A percentile compares a stretch with the other conserved stretches of the same genome.
Evolutionary conservation across 139 green algal species (phyloP).

Genomic region (Spirogloea muscicola): DNA sequence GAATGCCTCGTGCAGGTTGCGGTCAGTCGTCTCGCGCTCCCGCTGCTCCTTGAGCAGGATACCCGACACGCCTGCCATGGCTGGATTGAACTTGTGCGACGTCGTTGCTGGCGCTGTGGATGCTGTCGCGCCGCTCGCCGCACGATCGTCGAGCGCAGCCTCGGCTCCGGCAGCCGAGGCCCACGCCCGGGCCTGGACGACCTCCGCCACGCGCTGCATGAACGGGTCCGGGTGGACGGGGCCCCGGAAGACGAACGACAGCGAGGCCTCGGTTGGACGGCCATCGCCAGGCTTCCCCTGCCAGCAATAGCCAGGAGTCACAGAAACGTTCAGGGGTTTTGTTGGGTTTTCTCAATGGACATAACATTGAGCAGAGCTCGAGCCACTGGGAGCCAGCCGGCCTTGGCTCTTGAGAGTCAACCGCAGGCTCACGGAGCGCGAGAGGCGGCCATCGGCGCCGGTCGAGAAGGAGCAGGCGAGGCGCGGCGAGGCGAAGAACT

Average conservation of each 20-base stretch:
- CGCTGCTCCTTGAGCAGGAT: conserved; percentile 33
- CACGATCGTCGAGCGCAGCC: neutral
- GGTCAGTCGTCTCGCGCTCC: conserved; percentile 8
- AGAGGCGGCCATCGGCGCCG: neutral
- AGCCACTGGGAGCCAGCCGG: neutral
- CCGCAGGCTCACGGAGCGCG: neutral
- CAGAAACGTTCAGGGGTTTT: neutral
- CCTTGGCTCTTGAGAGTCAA: neutral
- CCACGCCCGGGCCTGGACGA: conserved; percentile 21
- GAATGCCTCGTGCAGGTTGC: conserved; percentile 38
- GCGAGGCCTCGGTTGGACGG: neutral
- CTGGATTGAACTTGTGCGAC: conserved; percentile 19
- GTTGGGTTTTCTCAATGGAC: neutral
- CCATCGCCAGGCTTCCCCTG: neutral
- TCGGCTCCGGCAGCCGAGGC: neutral
- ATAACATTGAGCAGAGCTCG: neutral
- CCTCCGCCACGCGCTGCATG: conserved; percentile 7
- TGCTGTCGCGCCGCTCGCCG: conserved; percentile 1
- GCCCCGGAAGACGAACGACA: neutral
- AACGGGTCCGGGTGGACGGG: conserved; percentile 1
- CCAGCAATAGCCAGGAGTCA: neutral
- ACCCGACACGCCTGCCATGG: conserved; percentile 34
- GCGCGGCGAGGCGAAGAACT: conserved; percentile 30
- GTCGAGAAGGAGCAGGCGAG: neutral
- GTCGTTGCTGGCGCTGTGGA: neutral